Base-by-base conservation (phyloP, 352 stramenopile species). In the Pythium sukuiense region DNA sequence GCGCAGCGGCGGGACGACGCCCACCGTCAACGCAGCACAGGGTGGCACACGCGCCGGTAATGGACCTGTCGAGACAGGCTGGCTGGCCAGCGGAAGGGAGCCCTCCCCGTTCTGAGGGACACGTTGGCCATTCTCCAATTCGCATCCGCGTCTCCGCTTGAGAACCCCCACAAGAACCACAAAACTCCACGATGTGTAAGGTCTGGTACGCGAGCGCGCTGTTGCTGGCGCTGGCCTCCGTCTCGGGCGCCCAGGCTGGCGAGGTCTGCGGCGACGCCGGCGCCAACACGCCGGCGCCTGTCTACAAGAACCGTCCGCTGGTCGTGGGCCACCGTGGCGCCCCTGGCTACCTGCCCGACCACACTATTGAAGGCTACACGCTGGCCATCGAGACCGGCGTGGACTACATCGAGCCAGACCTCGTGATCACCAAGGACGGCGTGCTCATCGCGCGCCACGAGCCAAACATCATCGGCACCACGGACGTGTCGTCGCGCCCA, bases 391-490 rank as follows among this genome's bases (percentile, higher is more conserved):
- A 97, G 68, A 76, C 91, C 13, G 88, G 89, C 26, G 81, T 93
- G n/a, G 87, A 97, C 68, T 94, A 91, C 63, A 97, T 97, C 50
- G 90, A 98, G 73, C 85, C 90, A 9, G 91, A 98, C 76, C 76
- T 98, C 61, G 88, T 65, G 54, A 61, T 46, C 45, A 52, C 55
- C 63, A 54, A 70, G 62, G 55, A 70, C 41, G 63, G 62, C 53
- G 43, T 60, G 55, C 55, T 70, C 55, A 39, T 70, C 24, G 49
- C 63, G 63, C 33, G 48, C 49, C 39, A 70, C 46, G 49, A 70
- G 63, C 53, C 49, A 14, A 59, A 60, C 63, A 57, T 70, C 63
- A 60, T 70, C 53, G 55, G 55, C 37, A 97, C 91, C 29, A 97
- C 90, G 2, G 80, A 98, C 77, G 81, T 97, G n/a, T 65, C 73